Evolutionary conservation across 805 yeast species (phyloP).

Genomic region (Pichia insulana): DNA sequence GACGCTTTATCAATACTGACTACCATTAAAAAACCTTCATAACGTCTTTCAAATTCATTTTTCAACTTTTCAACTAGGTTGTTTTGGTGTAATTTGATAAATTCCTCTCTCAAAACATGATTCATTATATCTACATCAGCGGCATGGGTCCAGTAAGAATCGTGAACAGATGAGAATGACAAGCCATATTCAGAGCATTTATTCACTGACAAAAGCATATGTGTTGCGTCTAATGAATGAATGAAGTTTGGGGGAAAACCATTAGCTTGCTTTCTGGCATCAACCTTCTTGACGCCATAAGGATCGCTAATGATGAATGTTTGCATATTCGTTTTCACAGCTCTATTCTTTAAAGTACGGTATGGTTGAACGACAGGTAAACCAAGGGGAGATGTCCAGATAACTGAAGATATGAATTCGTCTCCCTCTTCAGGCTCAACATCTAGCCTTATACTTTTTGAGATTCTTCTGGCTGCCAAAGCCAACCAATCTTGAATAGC

Average conservation of each 20-base stretch:
- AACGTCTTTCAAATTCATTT: conserved; percentile 75
- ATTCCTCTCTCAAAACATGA: conserved; percentile 60
- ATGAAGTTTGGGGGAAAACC: conserved; percentile 95
- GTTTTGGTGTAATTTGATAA: conserved; percentile 66
- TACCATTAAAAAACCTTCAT: conserved; percentile 58
- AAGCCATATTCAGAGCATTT: conserved; percentile 59
- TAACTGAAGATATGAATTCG: conserved; percentile 74
- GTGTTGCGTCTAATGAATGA: conserved; percentile 94
- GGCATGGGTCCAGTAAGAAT: conserved; percentile 98
- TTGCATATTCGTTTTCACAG: conserved; percentile 76
- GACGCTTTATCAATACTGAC: conserved; percentile 45
- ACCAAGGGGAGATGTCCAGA: conserved; percentile 97
- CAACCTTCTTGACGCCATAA: conserved; percentile 72
- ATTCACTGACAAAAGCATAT: conserved; percentile 84
- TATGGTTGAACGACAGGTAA: conserved; percentile 97
- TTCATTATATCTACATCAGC: conserved; percentile 70
- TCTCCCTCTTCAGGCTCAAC: conserved; percentile 46
- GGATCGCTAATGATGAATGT: conserved; percentile 85
- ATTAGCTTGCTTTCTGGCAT: conserved; percentile 78
- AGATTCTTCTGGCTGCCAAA: conserved; percentile 70
- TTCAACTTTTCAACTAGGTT: conserved; percentile 64
- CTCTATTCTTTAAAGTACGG: conserved; percentile 55
- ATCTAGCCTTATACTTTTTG: conserved; percentile 68
- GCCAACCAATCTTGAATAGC: conserved; percentile 95
- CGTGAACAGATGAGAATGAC: conserved; percentile 91